Evolutionary conservation across 2,329 filamentous ascomycete species (phyloP), one percentile per base, ranked within the genome.

Genomic region (Fusarium nematophilum): DNA sequence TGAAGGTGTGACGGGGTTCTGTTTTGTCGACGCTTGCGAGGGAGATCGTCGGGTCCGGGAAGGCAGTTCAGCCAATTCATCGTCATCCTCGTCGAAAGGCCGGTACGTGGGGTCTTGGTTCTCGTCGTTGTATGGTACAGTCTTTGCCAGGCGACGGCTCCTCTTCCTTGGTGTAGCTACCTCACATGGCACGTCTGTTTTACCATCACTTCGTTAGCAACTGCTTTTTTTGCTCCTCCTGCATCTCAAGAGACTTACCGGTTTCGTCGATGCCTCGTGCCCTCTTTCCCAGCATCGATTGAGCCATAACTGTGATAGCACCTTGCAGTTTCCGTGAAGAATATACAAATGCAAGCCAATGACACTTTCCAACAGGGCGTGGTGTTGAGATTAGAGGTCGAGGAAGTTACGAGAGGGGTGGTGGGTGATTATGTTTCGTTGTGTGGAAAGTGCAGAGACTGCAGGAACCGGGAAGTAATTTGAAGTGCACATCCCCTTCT

Each of bases 1-100:
- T 17, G 86, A 86, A 1, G 91, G 91, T 3, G 88, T 90, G 44
- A 88, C 80, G 11, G 86, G 85, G 39, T 77, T 84, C 70, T 80
- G 74, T 46, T 73, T 76, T 17, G 63, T 64, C 11, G 73, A 67
- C 3, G 71, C 67, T 37, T 72, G 71, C n/a, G 73, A 70, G 15
- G 60, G 62, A 27, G 67, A 68, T 17, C 67, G 67, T 54, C 66
- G 68, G 14, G 58, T 65, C 57, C 70, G 73, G 7, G 68, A 49
- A 44, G 71, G 70, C 30, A 70, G 68, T 38, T 79, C 74, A 13
- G 72, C 72, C 43, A 76, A 70, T 14, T 76, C 73, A 37, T 75
- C 73, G 25, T 79, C 77, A 43, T 81, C 78, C 59, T 84, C 74
- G 59, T 72, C 75, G 69, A 79, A 71, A 13, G 66, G 61, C 29